Conservation (phyloP, 805 yeast species). For the Komagataella ulmi region DNA sequence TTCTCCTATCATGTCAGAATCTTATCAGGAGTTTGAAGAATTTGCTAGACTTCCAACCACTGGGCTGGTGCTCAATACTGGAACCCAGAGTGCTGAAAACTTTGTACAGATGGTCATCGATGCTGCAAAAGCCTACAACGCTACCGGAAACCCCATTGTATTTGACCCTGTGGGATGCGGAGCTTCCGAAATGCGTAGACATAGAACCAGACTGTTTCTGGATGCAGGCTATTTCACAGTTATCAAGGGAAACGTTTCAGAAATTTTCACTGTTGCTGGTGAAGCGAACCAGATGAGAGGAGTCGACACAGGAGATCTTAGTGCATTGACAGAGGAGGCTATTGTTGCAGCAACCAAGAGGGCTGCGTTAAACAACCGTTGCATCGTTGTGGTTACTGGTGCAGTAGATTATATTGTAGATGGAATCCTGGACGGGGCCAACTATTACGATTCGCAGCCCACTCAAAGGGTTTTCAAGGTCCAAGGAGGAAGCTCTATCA, state of each 20-base stretch:
- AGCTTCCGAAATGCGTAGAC: conserved; percentile 49
- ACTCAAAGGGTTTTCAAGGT: conserved; percentile 20
- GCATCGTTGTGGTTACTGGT: conserved; percentile 68
- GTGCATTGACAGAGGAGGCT: conserved; percentile 10
- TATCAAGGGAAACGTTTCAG: conserved; percentile 82
- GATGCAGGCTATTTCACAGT: conserved; percentile 47
- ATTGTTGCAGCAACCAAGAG: conserved; percentile 27
- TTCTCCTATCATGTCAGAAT: conserved; percentile 82
- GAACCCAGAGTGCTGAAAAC: conserved; percentile 40
- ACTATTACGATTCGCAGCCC: conserved; percentile 6
- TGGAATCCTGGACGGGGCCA: conserved; percentile 19
- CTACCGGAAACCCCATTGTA: conserved; percentile 43
- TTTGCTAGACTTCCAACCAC: conserved; percentile 41
- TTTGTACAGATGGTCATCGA: conserved; percentile 26
- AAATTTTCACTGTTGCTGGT: conserved; percentile 50
- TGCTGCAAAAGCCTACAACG: conserved; percentile 51
- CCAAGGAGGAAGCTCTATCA: conserved; percentile 44
- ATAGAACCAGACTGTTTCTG: conserved; percentile 33
- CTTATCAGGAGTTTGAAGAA: conserved; percentile 51
- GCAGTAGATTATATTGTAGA: conserved; percentile 34
- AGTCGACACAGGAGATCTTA: conserved; percentile 36
- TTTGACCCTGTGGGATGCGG: conserved; percentile 94
- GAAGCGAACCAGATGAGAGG: conserved; percentile 45
- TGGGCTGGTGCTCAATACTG: conserved; percentile 59
- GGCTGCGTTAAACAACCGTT: conserved; percentile 35